Percentiles rank a stretch among this genome's conserved stretches.
Evolutionary conservation across 306 rosid genomes (phyloP).

Genomic region (Arachis hypogaea): DNA sequence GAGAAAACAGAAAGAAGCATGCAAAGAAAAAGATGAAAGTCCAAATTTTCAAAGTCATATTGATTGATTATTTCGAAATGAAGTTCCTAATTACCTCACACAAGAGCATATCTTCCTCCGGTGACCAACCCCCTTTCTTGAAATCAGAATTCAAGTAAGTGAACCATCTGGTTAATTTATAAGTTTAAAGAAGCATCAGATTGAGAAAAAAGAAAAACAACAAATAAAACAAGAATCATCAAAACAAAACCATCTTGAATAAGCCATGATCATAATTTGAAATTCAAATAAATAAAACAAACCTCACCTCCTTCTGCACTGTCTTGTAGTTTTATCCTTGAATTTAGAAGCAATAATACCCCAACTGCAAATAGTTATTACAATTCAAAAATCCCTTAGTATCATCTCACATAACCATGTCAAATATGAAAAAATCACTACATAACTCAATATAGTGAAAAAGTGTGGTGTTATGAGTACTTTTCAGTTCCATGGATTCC

Average conservation of each 20-base stretch:
- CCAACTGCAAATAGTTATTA: conserved; percentile 66
- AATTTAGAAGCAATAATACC: conserved; percentile 94
- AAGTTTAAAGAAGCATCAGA: conserved; percentile 37
- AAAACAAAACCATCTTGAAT: conserved; percentile 20
- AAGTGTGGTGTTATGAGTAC: conserved; percentile 45
- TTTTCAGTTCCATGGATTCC: conserved; percentile 88
- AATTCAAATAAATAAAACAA: conserved; percentile 36
- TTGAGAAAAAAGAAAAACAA: conserved; percentile 23
- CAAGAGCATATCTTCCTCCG: conserved; percentile 93
- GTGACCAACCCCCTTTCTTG: conserved; percentile 99
- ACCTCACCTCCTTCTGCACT: conserved; percentile 93
- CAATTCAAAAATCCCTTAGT: conserved; percentile 35
- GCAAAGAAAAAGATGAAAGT: conserved; percentile 18
- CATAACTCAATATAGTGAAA: conserved; percentile 24
- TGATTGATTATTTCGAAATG: conserved; percentile 3
- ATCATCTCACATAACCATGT: conserved; percentile 9
- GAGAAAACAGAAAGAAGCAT: conserved; percentile 6
- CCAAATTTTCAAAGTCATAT: conserved; percentile 18
- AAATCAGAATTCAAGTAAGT: conserved; percentile 97
- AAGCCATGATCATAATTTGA: conserved; percentile 40
- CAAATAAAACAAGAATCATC: conserved; percentile 10
- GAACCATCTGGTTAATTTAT: conserved; percentile 78
- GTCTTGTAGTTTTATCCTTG: conserved; percentile 97
- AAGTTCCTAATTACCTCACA: conserved; percentile 73
- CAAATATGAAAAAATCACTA: conserved; percentile 9